phyloP scores from a whole-genome alignment of 345 rosid genomes.

The Chamaenerion angustifolium region DNA sequence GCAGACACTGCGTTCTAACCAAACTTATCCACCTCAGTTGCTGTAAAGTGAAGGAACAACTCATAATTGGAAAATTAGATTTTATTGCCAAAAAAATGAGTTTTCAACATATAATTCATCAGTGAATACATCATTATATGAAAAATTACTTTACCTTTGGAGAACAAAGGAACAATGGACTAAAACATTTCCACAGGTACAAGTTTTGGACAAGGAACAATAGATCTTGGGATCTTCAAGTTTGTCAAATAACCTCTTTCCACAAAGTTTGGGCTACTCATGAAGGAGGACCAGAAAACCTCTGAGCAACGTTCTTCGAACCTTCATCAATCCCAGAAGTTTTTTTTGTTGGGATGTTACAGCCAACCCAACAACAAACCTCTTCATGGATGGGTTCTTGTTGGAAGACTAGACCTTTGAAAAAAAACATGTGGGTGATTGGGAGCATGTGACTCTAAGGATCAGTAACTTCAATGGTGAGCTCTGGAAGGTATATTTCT shows the following conservation, averaged over 20 bases:
- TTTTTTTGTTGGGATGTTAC: slow-evolving; percentile 12
- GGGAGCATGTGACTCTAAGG: slow-evolving; percentile 19
- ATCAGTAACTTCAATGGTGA: slow-evolving; percentile 16
- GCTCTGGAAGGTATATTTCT: slow-evolving; percentile 11
- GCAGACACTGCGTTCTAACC: too few species aligned
- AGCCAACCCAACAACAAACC: slow-evolving; percentile 11
- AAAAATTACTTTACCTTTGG: too few species aligned
- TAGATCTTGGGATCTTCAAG: slow-evolving; percentile 11
- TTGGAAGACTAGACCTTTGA: slow-evolving; percentile 6
- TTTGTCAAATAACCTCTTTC: slow-evolving; percentile 10
- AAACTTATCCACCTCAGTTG: too few species aligned
- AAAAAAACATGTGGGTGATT: slow-evolving; percentile 14
- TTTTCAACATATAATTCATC: too few species aligned
- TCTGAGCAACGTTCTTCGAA: slow-evolving; percentile 13
- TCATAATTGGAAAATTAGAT: too few species aligned
- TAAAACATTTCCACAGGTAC: slow-evolving; percentile 2
- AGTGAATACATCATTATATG: too few species aligned
- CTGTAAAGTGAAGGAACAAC: too few species aligned
- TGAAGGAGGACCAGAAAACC: slow-evolving; percentile 13
- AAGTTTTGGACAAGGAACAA: slow-evolving; percentile 9
- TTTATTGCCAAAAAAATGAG: too few species aligned
- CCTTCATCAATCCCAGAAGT: slow-evolving; percentile 10
- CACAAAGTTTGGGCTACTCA: slow-evolving; percentile 13
- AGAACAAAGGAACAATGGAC: too few species aligned
- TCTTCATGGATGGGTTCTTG: slow-evolving; percentile 10